These are phyloP conservation scores for Monosporascus sp. DNA, from an alignment of 2,329 filamentous ascomycete genomes.

Conservation along the genomic window DNA sequence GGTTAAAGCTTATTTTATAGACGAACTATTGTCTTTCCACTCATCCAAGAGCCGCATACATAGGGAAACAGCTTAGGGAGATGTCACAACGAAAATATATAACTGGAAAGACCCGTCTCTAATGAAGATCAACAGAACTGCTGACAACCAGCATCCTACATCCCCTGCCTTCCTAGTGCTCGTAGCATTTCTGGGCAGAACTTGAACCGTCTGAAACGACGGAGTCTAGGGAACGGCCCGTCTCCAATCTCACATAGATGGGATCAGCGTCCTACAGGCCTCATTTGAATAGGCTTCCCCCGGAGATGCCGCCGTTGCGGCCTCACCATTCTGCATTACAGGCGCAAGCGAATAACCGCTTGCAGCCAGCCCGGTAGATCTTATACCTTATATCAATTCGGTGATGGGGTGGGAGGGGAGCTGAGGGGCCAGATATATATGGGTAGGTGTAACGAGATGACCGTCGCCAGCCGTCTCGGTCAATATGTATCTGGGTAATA, in stretches of 20 bases:
- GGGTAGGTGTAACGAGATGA: neutral
- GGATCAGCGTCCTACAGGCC: neutral
- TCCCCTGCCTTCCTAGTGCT: neutral
- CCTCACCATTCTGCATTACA: neutral
- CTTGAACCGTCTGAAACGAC: too few species aligned
- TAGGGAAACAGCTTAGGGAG: too few species aligned
- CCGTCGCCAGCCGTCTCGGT: neutral
- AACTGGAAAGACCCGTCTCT: neutral
- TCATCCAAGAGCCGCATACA: too few species aligned
- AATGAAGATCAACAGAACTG: neutral
- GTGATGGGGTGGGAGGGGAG: neutral
- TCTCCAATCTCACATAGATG: too few species aligned
- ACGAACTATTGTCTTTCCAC: too few species aligned
- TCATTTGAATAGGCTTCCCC: neutral
- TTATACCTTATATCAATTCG: neutral
- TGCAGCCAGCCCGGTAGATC: neutral
- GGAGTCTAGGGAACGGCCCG: too few species aligned
- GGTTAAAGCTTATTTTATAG: too few species aligned
- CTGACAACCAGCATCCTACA: neutral
- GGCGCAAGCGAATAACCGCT: neutral
- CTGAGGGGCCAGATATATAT: neutral
- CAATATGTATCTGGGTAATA: neutral
- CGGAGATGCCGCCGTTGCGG: neutral
- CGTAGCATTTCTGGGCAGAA: too few species aligned
- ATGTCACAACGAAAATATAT: too few species aligned